Evolutionary conservation across 2,329 filamentous ascomycete genomes (phyloP), one percentile per base, ranked within the genome.

Genomic region (Ambrosiella xylebori): DNA sequence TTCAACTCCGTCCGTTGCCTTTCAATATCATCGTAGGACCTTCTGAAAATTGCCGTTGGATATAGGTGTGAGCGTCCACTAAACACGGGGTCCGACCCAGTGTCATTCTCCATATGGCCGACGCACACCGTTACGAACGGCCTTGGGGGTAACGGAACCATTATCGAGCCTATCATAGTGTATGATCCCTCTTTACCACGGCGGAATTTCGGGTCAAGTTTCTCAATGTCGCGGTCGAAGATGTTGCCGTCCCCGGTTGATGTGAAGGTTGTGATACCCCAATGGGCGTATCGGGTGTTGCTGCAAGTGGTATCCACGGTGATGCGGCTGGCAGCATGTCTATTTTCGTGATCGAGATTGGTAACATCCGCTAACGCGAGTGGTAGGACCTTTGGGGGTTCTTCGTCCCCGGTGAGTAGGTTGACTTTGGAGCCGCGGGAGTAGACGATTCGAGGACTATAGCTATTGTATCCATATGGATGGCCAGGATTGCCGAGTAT

Each of bases 281-380:
- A 74, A 7, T 70, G 69, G 2, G 68, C 0, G 57, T 35, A 1
- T 66, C 69, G 2, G 61, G 36, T 51, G 19, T 51, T 51, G 17
- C 17, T 27, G 27, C 47, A 51, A 2, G 47, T 19, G 6, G 19
- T 51, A 51, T 51, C 47, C 4, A 51, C 27, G 19, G 17, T 51
- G 47, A 51, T 51, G 17, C 35, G 47, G 19, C 35, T 51, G 8
- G 47, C 27, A 12, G 47, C 47, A 6, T 35, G 27, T 11, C 35
- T n/a, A 9, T 51, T 51, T 5, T 45, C 17, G 40, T 40, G 39
- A 13, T 56, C 54, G 13, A 13, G 13, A 9, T 27, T 35, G 17
- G 54, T 19, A 13, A 36, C 2, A 35, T 45, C 19, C 17, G 8
- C 19, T 17, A 36, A 11, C 2, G 47, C 17, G 17, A 35, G 47